These are phyloP conservation scores for Cornus florida DNA, from an alignment of 148 eudicot species.

Conservation along the genomic window DNA sequence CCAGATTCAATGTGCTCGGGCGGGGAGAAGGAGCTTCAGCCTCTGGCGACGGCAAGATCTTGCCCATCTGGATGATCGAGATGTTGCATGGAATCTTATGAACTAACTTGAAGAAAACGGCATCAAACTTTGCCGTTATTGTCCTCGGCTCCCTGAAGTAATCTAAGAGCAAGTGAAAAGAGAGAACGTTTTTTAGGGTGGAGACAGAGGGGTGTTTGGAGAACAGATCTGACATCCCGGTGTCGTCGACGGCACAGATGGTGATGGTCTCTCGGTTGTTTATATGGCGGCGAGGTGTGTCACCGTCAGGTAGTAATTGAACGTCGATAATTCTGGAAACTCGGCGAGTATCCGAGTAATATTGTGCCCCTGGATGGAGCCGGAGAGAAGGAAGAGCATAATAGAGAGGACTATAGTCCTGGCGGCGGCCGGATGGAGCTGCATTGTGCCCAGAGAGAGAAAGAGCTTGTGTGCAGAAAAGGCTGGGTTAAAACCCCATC, in stretches of 20 bases:
- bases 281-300: too few relatives aligned
- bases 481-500: too few relatives aligned
- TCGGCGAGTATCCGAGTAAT: conserved; percentile 70
- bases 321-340: conserved; percentile 71
- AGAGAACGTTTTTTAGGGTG: conserved; percentile 65
- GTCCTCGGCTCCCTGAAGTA: conserved; percentile 75
- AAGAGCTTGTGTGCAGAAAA: neutral
- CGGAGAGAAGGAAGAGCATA: conserved; percentile 6
- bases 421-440: conserved; percentile 33
- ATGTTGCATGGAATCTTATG: conserved; percentile 71
- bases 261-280: too few relatives aligned
- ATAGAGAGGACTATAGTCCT: conserved; percentile 23
- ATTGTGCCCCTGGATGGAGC: conserved; percentile 49
- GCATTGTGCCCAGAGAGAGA: conserved; percentile 34
- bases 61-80: conserved; percentile 73
- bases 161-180: conserved; percentile 85
- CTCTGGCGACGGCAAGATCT: conserved; percentile 43
- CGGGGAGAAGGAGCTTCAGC: conserved; percentile 71
- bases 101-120: conserved; percentile 68
- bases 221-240: too few relatives aligned
- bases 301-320: conserved; percentile 81
- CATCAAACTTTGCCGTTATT: conserved; percentile 16
- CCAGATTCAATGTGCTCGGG: conserved; percentile 62
- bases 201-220: conserved; percentile 7
- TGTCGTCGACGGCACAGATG: too few relatives aligned